These are phyloP conservation scores for Cydonia oblonga DNA, from an alignment of 331 rosid species.

Conservation along the genomic window DNA sequence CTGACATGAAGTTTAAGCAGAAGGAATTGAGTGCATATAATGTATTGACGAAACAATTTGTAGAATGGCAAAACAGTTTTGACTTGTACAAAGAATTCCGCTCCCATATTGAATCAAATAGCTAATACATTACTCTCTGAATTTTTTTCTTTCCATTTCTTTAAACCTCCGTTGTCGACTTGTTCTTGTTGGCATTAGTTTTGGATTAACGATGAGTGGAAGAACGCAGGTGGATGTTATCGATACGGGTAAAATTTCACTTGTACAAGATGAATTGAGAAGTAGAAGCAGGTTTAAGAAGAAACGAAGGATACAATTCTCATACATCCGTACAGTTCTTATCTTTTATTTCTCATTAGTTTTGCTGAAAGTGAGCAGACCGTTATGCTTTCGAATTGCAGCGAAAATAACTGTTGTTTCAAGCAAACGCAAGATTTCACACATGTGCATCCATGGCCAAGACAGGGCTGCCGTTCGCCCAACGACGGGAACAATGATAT, in stretches of 20 bases:
- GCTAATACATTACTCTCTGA: not conserved
- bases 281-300: too few relatives aligned
- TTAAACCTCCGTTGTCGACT: not conserved
- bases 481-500: not conserved
- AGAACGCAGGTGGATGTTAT: not conserved
- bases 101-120: constrained; percentile 14
- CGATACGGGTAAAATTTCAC: not conserved
- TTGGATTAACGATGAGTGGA: not conserved
- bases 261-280: not conserved
- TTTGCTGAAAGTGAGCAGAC: not conserved
- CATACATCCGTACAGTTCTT: not conserved
- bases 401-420: not conserved
- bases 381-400: not conserved
- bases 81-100: constrained; percentile 31
- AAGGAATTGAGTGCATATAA: constrained; percentile 30
- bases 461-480: not conserved
- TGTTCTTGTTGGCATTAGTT: not conserved
- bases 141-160: not conserved
- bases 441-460: not conserved
- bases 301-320: too few relatives aligned
- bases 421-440: not conserved
- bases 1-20: constrained; percentile 21
- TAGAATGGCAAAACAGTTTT: constrained; percentile 46
- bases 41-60: constrained; percentile 43
- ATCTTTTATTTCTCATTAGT: not conserved